Evolutionary conservation across 83 land plant species (phyloP).

Genomic region (Picea abies): DNA sequence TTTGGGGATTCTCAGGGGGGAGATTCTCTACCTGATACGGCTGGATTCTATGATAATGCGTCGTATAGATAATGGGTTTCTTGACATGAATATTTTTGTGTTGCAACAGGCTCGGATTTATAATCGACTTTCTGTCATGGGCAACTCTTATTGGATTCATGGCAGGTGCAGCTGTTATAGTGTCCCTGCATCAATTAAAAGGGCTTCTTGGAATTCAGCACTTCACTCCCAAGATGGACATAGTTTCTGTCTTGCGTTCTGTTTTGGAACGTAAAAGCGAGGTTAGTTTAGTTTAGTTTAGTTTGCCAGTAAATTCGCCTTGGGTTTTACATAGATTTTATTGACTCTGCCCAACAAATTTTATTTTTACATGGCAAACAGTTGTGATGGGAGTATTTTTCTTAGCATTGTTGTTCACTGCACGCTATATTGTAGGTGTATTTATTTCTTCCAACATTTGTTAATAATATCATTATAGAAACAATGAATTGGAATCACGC

Average conservation of each 20-base stretch:
- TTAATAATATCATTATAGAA: too few species aligned
- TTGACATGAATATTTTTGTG: background rate
- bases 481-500: too few species aligned
- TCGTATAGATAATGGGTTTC: background rate
- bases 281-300: constrained; percentile 17
- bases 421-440: constrained; percentile 68
- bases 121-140: constrained; percentile 51
- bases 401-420: constrained; percentile 58
- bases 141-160: constrained; percentile 54
- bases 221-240: constrained; percentile 47
- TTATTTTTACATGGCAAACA: constrained; percentile 61
- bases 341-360: background rate
- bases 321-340: too few species aligned
- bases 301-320: too few species aligned
- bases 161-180: constrained; percentile 59
- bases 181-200: constrained; percentile 54
- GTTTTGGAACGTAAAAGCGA: constrained; percentile 27
- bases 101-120: constrained; percentile 43
- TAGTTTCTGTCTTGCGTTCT: constrained; percentile 46
- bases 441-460: background rate
- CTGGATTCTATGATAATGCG: background rate
- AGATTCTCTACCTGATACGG: background rate
- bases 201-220: constrained; percentile 40
- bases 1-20: constrained; percentile 43
- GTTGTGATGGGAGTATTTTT: constrained; percentile 83